Conservation (phyloP, 805 yeast species). For the Lipomyces kockii region DNA sequence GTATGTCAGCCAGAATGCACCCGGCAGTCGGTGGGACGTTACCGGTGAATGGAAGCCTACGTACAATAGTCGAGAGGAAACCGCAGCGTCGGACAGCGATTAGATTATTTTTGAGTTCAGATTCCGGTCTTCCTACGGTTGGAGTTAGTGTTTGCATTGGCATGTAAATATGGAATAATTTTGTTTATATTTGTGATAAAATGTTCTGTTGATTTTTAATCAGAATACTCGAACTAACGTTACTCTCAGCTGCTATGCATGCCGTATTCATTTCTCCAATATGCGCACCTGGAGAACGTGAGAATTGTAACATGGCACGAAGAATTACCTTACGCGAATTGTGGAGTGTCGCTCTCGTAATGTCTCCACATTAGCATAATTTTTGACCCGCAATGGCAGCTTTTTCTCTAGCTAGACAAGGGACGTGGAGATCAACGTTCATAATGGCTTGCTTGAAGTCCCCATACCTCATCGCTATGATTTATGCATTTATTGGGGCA, state of each 20-base stretch:
- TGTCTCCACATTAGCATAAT: no score
- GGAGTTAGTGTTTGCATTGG: neutral
- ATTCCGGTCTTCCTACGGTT: neutral
- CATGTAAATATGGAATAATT: neutral
- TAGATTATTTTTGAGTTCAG: neutral
- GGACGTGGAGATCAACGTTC: neutral
- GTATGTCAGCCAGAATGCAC: conserved; percentile 85
- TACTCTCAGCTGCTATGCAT: no score
- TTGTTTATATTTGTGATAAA: no score
- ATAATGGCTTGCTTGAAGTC: neutral
- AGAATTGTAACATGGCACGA: no score
- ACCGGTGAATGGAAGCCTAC: conserved; percentile 64
- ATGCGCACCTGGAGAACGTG: no score
- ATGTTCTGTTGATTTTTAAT: no score
- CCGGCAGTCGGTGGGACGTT: conserved; percentile 93
- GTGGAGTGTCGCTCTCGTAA: no score
- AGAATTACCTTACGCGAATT: neutral
- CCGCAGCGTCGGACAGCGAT: neutral
- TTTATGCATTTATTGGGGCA: neutral
- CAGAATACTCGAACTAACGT: no score
- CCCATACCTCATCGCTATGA: no score
- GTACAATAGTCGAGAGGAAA: neutral
- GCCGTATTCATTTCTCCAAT: no score
- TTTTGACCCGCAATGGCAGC: neutral
- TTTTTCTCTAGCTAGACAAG: neutral